Evolutionary conservation across 2,329 filamentous ascomycete genomes (phyloP).

Genomic region (Dactylonectria estremocensis): DNA sequence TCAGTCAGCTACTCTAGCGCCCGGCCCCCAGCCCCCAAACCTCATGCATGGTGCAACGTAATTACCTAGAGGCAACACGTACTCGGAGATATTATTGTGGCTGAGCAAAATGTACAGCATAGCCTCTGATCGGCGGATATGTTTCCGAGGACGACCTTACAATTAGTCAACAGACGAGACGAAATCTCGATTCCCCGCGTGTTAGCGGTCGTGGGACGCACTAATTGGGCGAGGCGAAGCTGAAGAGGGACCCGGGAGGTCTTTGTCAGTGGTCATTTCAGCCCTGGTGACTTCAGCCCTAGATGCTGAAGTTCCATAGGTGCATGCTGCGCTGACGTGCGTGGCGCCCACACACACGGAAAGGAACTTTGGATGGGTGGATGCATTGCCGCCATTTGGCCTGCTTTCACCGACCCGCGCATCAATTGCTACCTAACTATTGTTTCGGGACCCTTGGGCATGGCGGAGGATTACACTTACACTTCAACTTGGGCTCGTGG

Average conservation of each 20-base stretch:
- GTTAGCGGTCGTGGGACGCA: not conserved
- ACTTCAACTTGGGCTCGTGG: too few relatives aligned
- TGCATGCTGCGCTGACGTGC: not conserved
- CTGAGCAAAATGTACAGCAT: not conserved
- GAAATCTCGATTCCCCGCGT: not conserved
- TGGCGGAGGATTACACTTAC: too few relatives aligned
- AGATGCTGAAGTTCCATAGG: not conserved
- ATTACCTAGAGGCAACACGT: too few relatives aligned
- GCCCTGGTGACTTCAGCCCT: not conserved
- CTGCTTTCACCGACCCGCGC: not conserved
- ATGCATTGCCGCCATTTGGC: not conserved
- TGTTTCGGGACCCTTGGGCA: not conserved
- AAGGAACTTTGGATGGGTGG: not conserved
- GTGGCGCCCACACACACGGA: not conserved
- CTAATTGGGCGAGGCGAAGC: not conserved
- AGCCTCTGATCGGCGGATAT: not conserved
- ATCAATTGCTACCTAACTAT: not conserved
- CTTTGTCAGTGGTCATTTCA: not conserved
- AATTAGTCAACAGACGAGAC: not conserved
- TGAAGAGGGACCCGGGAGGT: not conserved
- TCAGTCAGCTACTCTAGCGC: not conserved
- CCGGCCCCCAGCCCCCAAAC: not conserved
- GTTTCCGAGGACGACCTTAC: not conserved
- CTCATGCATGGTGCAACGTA: not conserved
- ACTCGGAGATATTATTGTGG: not conserved